These are phyloP conservation scores for Malassezia arunalokei DNA, from an alignment of 1,284 basidiomycete genomes.

Conservation along the genomic window DNA sequence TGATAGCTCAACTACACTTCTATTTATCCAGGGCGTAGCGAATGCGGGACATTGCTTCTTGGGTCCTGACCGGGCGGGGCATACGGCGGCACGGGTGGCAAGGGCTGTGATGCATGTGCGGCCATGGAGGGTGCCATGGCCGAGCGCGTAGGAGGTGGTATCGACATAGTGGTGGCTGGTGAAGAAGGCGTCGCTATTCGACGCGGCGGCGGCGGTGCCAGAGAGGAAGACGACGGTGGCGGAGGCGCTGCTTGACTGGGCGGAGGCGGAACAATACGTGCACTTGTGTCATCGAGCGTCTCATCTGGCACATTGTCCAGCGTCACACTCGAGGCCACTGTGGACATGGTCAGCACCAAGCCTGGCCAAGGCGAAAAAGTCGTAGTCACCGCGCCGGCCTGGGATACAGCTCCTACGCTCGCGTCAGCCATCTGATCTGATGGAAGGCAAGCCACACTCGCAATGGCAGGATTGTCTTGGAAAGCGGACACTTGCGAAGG, in stretches of 20 bases:
- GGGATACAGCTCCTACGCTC: neutral
- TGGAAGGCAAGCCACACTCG: slow-evolving; percentile 8
- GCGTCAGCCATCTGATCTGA: neutral
- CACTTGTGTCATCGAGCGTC: neutral
- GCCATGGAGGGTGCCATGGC: neutral
- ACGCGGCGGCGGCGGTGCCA: slow-evolving; percentile 10
- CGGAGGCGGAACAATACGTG: neutral
- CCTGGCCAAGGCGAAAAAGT: slow-evolving; percentile 17
- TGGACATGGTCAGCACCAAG: slow-evolving; percentile 9
- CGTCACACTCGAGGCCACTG: slow-evolving; percentile 2
- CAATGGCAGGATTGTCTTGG: slow-evolving; percentile 4
- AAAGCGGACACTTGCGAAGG: neutral
- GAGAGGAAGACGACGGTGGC: neutral
- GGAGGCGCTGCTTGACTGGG: neutral
- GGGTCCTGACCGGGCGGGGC: neutral
- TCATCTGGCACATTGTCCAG: neutral
- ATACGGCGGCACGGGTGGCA: neutral
- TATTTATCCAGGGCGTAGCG: too few species aligned
- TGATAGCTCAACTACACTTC: too few species aligned
- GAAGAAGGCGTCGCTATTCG: neutral
- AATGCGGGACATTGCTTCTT: too few species aligned
- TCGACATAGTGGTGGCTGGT: neutral
- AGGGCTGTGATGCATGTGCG: neutral
- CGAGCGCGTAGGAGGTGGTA: neutral
- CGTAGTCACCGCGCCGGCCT: slow-evolving; percentile 11